Evolutionary conservation across 2,329 filamentous ascomycete species (phyloP), one percentile per base, ranked within the genome.

Genomic region (Aureobasidium subglaciale): DNA sequence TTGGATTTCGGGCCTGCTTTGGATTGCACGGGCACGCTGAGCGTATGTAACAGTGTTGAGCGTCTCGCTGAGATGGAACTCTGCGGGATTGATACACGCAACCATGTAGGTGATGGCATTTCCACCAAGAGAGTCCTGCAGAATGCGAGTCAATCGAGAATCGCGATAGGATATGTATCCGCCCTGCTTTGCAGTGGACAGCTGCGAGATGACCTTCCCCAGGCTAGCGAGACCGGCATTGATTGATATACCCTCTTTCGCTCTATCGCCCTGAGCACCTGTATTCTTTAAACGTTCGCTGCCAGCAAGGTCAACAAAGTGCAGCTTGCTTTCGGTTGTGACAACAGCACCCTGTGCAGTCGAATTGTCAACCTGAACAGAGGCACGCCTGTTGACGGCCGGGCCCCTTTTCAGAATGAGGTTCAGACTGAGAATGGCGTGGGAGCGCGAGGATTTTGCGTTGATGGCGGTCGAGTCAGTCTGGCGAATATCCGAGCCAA

Each of bases 51-150:
- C 89, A 0, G 93, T 99, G 70, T 99, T 99, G 57, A 99, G 77
- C 0, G 95, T 97, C 73, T 99, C 93, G 73, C 91, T 97, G 41
- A 99, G 77, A 69, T 99, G 93, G 68, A 99, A 99, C 68, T 96
- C 91, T 13, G 92, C 90, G 0, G 91, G 92, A 1, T 92, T 99
- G 27, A 99, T 91, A 72, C 93, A 99, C 8, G 93, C 93, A 73
- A 99, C 93, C 93, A 99, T 97, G 74, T 97, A 99, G 0, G 93
- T 99, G 68, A 96, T 95, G 32, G 93, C 93, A 68, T 95, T 97
- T 4, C 93, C 93, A 56, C 93, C 93, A 5, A 99, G 79, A 0
- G 93, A 99, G 71, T 99, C 93, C 75, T 99, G 93, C 16, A 99
- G 81, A 22, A 99, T 78, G 58, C 93, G 86, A 10, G 93, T 99